These are phyloP conservation scores for Metschnikowia kunwiensis DNA, from an alignment of 805 yeast genomes.

Conservation along the genomic window DNA sequence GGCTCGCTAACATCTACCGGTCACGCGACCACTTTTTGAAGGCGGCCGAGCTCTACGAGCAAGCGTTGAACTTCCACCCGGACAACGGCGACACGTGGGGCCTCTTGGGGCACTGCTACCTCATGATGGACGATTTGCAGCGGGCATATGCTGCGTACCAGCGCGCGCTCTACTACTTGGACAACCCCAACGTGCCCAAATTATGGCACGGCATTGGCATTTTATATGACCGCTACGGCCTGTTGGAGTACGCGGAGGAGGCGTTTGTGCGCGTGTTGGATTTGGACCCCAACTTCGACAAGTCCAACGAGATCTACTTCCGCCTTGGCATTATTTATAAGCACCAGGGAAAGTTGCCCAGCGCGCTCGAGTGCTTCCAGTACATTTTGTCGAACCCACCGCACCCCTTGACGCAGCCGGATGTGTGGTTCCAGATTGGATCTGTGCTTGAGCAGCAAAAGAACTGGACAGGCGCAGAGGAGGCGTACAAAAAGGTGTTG, in stretches of 20 bases:
- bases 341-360: constrained; percentile 83
- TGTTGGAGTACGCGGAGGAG: constrained; percentile 95
- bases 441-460: constrained; percentile 91
- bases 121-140: constrained; percentile 94
- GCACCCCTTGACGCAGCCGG: constrained; percentile 91
- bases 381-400: constrained; percentile 91
- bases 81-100: constrained; percentile 98
- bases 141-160: constrained; percentile 96
- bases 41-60: constrained; percentile 91
- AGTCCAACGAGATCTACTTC: constrained; percentile 94
- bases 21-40: constrained; percentile 86
- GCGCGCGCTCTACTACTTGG: constrained; percentile 86
- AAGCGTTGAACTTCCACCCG: constrained; percentile 75
- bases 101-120: constrained; percentile 88
- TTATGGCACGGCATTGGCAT: constrained; percentile 99
- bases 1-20: constrained; percentile 84
- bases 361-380: constrained; percentile 91
- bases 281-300: constrained; percentile 93
- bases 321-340: constrained; percentile 94
- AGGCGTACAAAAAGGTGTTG: constrained; percentile 91
- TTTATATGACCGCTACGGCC: constrained; percentile 92
- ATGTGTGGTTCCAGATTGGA: constrained; percentile 98
- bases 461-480: constrained; percentile 87
- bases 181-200: constrained; percentile 92
- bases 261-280: constrained; percentile 95